These are phyloP conservation scores for Myxozyma neotropica DNA, from an alignment of 805 yeast species.

Conservation along the genomic window DNA sequence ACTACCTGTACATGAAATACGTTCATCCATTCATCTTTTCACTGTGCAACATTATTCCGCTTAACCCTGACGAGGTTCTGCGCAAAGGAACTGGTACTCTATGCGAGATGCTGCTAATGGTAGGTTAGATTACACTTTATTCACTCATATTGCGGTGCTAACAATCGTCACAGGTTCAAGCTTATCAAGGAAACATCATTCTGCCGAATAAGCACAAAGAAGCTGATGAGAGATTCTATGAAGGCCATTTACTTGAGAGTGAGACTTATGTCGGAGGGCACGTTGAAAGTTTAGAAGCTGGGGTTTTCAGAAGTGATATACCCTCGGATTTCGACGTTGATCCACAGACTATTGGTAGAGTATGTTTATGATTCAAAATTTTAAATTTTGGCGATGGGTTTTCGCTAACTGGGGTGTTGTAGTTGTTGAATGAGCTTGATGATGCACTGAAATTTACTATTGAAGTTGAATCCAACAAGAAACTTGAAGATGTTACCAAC, in stretches of 20 bases:
- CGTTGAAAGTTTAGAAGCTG: constrained; percentile 96
- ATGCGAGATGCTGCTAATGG: constrained; percentile 97
- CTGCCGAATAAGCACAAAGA: constrained; percentile 93
- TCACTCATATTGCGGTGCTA: background rate
- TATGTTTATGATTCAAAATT: background rate
- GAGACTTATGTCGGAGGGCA: constrained; percentile 99
- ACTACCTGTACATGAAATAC: constrained; percentile 91
- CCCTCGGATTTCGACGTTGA: constrained; percentile 75
- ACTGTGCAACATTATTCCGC: constrained; percentile 90
- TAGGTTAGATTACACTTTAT: background rate
- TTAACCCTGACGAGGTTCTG: constrained; percentile 93
- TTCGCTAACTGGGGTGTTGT: background rate
- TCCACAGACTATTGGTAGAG: constrained; percentile 78
- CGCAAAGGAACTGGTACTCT: constrained; percentile 98
- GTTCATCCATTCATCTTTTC: constrained; percentile 97
- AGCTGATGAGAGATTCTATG: constrained; percentile 90
- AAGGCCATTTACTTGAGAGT: constrained; percentile 89
- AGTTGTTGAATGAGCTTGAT: constrained; percentile 65
- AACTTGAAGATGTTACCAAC: constrained; percentile 75
- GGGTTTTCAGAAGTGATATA: constrained; percentile 91
- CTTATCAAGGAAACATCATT: constrained; percentile 72
- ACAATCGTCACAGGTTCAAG: constrained; percentile 53
- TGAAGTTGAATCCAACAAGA: constrained; percentile 74
- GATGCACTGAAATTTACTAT: constrained; percentile 80
- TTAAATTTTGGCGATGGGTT: background rate